phyloP scores from a whole-genome alignment of 768 basidiomycete species.

The Collybia mongolica region DNA sequence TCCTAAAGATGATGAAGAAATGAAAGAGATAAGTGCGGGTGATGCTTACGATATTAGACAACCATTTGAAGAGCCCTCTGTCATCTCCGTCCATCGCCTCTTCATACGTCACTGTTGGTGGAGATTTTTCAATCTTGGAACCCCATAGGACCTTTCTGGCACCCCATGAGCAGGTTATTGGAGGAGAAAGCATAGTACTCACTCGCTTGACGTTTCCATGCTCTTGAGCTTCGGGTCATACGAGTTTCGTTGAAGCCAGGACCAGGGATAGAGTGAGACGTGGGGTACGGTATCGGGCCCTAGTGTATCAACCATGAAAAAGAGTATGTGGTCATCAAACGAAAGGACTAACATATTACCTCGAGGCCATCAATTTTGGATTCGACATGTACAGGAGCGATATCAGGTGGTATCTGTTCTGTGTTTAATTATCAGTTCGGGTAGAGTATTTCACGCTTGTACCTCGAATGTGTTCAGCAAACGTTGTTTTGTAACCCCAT shows the following conservation, averaged over 20 bases:
- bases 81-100: constrained; percentile 70
- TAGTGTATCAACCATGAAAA: constrained; percentile 17
- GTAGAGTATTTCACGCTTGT: constrained; percentile 10
- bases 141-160: constrained; percentile 79
- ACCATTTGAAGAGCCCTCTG: constrained; percentile 74
- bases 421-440: background rate
- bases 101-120: constrained; percentile 72
- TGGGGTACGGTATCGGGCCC: constrained; percentile 65
- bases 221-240: constrained; percentile 67
- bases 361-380: constrained; percentile 62
- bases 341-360: constrained; percentile 61
- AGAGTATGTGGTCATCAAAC: background rate
- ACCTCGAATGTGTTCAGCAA: constrained; percentile 84
- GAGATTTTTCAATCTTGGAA: constrained; percentile 66
- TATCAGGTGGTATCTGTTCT: constrained; percentile 70
- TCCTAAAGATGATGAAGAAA: constrained; percentile 46
- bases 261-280: constrained; percentile 84
- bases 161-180: background rate
- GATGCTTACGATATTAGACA: constrained; percentile 69
- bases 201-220: constrained; percentile 40
- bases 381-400: constrained; percentile 60
- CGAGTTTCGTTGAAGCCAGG: constrained; percentile 75
- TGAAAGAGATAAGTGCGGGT: background rate
- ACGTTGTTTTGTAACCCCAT: constrained; percentile 87
- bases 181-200: constrained; percentile 16